Evolutionary conservation across 129 eudicot species (phyloP).

Genomic region (Artemisia argyi): DNA sequence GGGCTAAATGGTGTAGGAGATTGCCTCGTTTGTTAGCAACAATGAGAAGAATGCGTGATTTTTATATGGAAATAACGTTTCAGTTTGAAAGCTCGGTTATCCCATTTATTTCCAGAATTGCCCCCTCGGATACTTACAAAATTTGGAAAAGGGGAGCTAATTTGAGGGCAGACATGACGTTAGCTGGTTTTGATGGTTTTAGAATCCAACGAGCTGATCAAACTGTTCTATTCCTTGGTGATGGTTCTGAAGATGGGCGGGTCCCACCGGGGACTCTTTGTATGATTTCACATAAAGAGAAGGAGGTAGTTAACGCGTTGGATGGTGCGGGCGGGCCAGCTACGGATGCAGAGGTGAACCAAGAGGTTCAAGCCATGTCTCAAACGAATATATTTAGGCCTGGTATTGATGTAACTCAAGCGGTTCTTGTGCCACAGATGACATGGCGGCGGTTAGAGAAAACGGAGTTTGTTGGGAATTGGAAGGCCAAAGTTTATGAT

Average conservation of each 20-base stretch:
- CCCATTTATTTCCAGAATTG: slow-evolving; percentile 49
- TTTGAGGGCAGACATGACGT: slow-evolving; percentile 52
- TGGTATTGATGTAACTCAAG: slow-evolving; percentile 53
- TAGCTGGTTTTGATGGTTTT: slow-evolving; percentile 60
- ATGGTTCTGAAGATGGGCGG: slow-evolving; percentile 49
- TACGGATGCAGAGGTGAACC: slow-evolving; percentile 42
- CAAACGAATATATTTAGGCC: slow-evolving; percentile 44
- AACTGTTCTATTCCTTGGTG: slow-evolving; percentile 46
- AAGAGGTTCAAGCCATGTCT: slow-evolving; percentile 53
- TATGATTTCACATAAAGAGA: slow-evolving; percentile 49
- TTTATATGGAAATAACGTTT: slow-evolving; percentile 49
- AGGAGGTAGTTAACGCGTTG: slow-evolving; percentile 50
- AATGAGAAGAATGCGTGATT: slow-evolving; percentile 52
- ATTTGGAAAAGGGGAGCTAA: slow-evolving; percentile 55
- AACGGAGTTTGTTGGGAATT: slow-evolving; percentile 43
- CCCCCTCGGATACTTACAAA: slow-evolving; percentile 59
- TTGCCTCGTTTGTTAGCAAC: slow-evolving; percentile 43
- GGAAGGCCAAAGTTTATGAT: slow-evolving; percentile 58
- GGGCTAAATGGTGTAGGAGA: slow-evolving; percentile 61
- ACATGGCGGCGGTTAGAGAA: slow-evolving; percentile 53
- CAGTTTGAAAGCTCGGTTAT: slow-evolving; percentile 55
- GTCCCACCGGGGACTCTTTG: slow-evolving; percentile 43
- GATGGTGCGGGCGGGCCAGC: slow-evolving; percentile 51
- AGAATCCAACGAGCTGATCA: slow-evolving; percentile 50
- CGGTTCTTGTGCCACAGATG: slow-evolving; percentile 55